Conservation (phyloP, 306 rosid species). For the Benincasa hispida region DNA sequence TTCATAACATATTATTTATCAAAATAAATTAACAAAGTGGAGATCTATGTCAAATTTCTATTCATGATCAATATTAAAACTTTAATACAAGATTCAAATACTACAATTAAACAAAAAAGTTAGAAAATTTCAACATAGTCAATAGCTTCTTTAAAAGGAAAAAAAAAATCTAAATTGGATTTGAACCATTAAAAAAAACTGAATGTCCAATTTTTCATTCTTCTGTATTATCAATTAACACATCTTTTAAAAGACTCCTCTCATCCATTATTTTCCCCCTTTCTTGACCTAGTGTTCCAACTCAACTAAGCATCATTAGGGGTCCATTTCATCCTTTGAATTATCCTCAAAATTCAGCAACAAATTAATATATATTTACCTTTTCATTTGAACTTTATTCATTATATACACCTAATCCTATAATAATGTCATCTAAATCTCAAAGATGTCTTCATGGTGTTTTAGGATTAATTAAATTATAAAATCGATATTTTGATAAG, state of each 20-base stretch:
- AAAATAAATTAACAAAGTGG: no score
- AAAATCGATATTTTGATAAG: background rate
- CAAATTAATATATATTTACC: background rate
- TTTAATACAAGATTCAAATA: no score
- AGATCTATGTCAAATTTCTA: no score
- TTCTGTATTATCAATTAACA: background rate
- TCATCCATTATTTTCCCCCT: background rate
- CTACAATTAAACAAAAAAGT: no score
- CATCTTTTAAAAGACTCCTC: background rate
- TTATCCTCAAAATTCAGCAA: background rate
- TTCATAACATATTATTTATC: no score
- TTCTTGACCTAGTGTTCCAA: slow-evolving; percentile 2
- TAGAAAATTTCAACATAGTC: no score
- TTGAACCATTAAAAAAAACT: no score
- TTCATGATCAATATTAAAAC: no score
- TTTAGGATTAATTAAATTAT: background rate
- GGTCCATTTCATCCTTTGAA: slow-evolving; percentile 8
- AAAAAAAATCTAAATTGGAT: no score
- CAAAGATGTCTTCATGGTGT: background rate
- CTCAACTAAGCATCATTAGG: background rate
- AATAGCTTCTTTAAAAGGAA: no score
- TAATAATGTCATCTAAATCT: background rate
- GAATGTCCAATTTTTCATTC: background rate
- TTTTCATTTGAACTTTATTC: background rate
- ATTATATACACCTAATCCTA: background rate